Conservation (phyloP, 2,329 filamentous ascomycete species). For the Fusarium papillatum region DNA sequence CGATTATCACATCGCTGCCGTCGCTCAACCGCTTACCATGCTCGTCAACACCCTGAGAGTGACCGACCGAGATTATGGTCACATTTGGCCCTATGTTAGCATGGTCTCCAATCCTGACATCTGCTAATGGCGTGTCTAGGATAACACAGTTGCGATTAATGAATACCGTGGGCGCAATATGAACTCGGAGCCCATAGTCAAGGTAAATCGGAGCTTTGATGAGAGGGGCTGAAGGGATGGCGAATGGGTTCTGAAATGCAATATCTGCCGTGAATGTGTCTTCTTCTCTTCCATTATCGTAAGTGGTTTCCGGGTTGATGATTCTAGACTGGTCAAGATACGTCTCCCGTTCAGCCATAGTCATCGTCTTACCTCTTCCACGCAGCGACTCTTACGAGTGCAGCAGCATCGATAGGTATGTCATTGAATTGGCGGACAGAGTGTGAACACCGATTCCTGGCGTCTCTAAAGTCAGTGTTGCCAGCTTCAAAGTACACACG, state of each 20-base stretch:
- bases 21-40: slow-evolving; percentile 3
- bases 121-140: slow-evolving; percentile 9
- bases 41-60: slow-evolving; percentile 1
- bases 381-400: neutral
- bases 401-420: neutral
- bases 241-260: slow-evolving; percentile 1
- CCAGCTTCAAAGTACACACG: neutral
- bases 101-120: neutral
- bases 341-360: neutral
- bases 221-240: neutral
- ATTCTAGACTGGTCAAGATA: neutral
- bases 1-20: slow-evolving; percentile 11
- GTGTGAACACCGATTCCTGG: neutral
- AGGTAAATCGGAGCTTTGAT: slow-evolving; percentile 4
- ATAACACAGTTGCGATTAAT: slow-evolving; percentile 5
- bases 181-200: slow-evolving; percentile 6
- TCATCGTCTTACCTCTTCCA: slow-evolving; percentile 1
- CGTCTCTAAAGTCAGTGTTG: neutral
- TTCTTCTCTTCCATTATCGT: neutral
- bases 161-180: slow-evolving; percentile 2
- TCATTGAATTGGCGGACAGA: neutral
- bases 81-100: slow-evolving; percentile 17
- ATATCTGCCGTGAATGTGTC: slow-evolving; percentile 1
- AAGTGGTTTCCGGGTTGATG: neutral
- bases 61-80: slow-evolving; percentile 9